Evolutionary conservation across 2,329 filamentous ascomycete species (phyloP).

Genomic region (Lachnellula willkommii): DNA sequence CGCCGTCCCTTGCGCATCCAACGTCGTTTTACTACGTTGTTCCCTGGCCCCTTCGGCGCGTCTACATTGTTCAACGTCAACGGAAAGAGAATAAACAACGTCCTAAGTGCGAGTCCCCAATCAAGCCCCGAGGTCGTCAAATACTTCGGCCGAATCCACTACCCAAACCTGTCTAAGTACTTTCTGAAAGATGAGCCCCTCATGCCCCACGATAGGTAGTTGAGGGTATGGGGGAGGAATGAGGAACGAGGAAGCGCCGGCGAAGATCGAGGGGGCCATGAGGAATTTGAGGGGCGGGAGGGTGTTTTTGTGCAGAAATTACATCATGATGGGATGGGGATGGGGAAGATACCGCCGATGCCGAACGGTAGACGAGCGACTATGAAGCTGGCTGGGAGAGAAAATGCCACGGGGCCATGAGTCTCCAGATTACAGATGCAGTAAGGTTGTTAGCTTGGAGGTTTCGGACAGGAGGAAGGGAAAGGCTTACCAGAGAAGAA

Average conservation of each 20-base stretch:
- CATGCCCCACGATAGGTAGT: conserved; percentile 64
- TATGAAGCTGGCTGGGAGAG: conserved; percentile 58
- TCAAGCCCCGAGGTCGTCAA: conserved; percentile 67
- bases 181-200: conserved; percentile 48
- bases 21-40: conserved; percentile 13
- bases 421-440: too few relatives aligned
- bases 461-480: conserved; percentile 36
- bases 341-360: conserved; percentile 46
- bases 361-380: conserved; percentile 66
- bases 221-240: conserved; percentile 65
- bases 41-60: conserved; percentile 59
- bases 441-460: too few relatives aligned
- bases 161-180: conserved; percentile 42
- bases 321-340: too few relatives aligned
- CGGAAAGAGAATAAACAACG: conserved; percentile 59
- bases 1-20: conserved; percentile 19
- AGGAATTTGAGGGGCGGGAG: conserved; percentile 49
- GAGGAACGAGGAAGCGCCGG: conserved; percentile 11
- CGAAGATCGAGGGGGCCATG: conserved; percentile 22
- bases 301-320: conserved; percentile 47
- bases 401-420: conserved; percentile 60
- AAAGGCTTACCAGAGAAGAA: conserved; percentile 48
- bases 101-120: conserved; percentile 61
- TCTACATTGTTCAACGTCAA: conserved; percentile 56
- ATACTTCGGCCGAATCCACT: conserved; percentile 77